These are phyloP conservation scores for Tuber umbilicatum DNA, from an alignment of 495 filamentous ascomycete genomes.

Conservation along the genomic window DNA sequence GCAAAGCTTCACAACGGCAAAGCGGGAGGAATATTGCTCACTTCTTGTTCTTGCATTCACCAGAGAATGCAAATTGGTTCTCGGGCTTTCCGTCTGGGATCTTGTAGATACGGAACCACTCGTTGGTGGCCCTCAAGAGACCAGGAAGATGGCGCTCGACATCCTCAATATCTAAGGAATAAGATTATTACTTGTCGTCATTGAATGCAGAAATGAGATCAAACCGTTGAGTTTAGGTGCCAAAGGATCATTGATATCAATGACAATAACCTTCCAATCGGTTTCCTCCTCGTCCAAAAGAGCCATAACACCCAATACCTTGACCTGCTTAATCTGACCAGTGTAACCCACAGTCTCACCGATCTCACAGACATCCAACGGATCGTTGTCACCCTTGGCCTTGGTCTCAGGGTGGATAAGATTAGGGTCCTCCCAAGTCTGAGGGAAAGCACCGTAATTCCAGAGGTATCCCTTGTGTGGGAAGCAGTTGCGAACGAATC, in stretches of 20 bases:
- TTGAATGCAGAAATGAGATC: neutral
- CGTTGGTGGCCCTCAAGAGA: slow-evolving; percentile 92
- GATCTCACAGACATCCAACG: slow-evolving; percentile 98
- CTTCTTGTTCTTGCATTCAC: slow-evolving; percentile 99
- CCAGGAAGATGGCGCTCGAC: slow-evolving; percentile 98
- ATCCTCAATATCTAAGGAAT: slow-evolving; percentile 76
- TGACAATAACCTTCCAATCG: slow-evolving; percentile 99
- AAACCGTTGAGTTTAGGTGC: slow-evolving; percentile 77
- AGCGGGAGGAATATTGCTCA: slow-evolving; percentile 36
- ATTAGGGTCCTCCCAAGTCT: slow-evolving; percentile 99
- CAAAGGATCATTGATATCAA: slow-evolving; percentile 95
- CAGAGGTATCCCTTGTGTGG: slow-evolving; percentile 99
- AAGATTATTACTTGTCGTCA: neutral
- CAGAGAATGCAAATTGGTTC: slow-evolving; percentile 99
- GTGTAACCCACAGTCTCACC: slow-evolving; percentile 92
- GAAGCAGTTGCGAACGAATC: slow-evolving; percentile 99
- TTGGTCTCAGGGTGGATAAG: slow-evolving; percentile 95
- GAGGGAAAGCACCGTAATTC: slow-evolving; percentile 99
- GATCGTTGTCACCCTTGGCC: slow-evolving; percentile 99
- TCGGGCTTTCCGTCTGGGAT: slow-evolving; percentile 99
- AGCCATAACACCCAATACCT: slow-evolving; percentile 98
- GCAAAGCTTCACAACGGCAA: neutral
- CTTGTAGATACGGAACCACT: slow-evolving; percentile 99
- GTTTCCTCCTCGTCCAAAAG: slow-evolving; percentile 99
- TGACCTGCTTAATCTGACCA: slow-evolving; percentile 98